A percentile compares a stretch with the other conserved stretches of the same genome.
Conservation (phyloP, 805 yeast species). For the Yamadazyma nakazawae region DNA sequence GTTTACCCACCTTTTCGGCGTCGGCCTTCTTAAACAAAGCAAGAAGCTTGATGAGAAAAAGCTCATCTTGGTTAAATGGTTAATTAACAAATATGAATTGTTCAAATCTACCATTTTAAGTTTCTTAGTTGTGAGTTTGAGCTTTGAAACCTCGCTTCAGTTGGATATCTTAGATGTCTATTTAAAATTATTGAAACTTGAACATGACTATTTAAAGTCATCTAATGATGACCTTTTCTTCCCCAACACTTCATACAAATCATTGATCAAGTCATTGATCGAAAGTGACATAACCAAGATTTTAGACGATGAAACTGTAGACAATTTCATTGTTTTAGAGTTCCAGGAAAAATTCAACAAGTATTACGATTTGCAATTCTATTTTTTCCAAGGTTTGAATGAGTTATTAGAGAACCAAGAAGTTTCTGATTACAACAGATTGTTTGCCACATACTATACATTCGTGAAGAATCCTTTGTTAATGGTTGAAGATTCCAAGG, state of each 20-base stretch:
- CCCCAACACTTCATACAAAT: conserved; percentile 52
- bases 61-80: conserved; percentile 57
- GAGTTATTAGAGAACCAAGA: conserved; percentile 21
- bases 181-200: conserved; percentile 55
- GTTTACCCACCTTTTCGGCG: conserved; percentile 47
- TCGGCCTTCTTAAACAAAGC: conserved; percentile 36
- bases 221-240: conserved; percentile 54
- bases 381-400: conserved; percentile 54
- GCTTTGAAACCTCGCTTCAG: conserved; percentile 50
- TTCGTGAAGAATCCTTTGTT: conserved; percentile 30
- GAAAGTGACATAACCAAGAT: conserved; percentile 32
- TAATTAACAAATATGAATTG: conserved; percentile 52
- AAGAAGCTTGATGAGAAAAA: conserved; percentile 42
- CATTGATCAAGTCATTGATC: conserved; percentile 33
- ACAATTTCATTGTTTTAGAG: conserved; percentile 50
- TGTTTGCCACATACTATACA: conserved; percentile 41
- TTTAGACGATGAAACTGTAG: conserved; percentile 45
- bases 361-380: conserved; percentile 77
- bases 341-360: conserved; percentile 51
- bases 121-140: conserved; percentile 37
- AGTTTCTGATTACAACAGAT: conserved; percentile 14
- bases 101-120: conserved; percentile 46
- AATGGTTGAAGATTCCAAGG: conserved; percentile 22
- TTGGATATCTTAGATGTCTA: conserved; percentile 51
- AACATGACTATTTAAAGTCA: conserved; percentile 52